These are phyloP conservation scores for Trichophyton mentagrophytes DNA, from an alignment of 2,329 filamentous ascomycete species.

Conservation along the genomic window DNA sequence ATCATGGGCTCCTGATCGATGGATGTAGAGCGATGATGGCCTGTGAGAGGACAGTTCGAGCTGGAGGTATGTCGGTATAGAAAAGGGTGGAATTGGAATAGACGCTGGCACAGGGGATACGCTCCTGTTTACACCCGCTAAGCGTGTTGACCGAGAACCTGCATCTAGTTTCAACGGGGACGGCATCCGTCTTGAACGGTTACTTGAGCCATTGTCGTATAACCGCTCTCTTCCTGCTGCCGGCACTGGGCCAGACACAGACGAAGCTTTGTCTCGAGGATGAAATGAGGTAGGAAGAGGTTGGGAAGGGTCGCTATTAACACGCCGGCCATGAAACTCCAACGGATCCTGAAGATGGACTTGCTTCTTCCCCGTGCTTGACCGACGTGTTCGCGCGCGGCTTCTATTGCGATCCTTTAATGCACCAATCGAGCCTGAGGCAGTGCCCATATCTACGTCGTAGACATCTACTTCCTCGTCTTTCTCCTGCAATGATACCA, in stretches of 20 bases:
- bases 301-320: conserved; percentile 4
- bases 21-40: conserved; percentile 52
- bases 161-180: not conserved
- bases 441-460: conserved; percentile 5
- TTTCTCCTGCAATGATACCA: not conserved
- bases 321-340: conserved; percentile 15
- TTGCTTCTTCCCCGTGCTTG: conserved; percentile 14
- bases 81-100: conserved; percentile 50
- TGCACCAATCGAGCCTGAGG: conserved; percentile 4
- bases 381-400: conserved; percentile 8
- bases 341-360: conserved; percentile 18
- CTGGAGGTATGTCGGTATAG: conserved; percentile 53
- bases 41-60: conserved; percentile 49
- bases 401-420: conserved; percentile 4
- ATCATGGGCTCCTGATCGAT: conserved; percentile 43
- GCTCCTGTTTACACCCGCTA: conserved; percentile 1
- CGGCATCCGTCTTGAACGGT: conserved; percentile 19
- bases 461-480: not conserved
- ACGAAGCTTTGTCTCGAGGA: conserved; percentile 19
- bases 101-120: conserved; percentile 39
- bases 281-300: conserved; percentile 15
- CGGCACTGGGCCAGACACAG: conserved; percentile 21
- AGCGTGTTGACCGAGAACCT: not conserved
- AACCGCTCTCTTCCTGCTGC: conserved; percentile 21
- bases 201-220: conserved; percentile 24